Percentiles rank a stretch among this genome's conserved stretches.
Conservation (phyloP, 2,329 filamentous ascomycete species). For the Talaromyces islandicus region DNA sequence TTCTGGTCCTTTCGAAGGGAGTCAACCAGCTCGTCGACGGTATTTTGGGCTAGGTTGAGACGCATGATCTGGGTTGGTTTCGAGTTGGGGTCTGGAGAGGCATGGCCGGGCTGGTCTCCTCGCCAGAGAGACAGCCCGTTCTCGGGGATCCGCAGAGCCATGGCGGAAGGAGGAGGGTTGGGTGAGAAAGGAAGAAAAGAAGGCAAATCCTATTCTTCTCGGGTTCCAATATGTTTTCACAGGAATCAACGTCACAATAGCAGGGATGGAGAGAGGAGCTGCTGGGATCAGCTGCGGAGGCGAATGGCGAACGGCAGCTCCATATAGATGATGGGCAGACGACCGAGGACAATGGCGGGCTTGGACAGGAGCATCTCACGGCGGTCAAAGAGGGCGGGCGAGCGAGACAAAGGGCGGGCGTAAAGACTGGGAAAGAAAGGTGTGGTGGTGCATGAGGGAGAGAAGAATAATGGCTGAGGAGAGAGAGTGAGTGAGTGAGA, state of each 20-base stretch:
- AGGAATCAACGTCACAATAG: conserved; percentile 11
- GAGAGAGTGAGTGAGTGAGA: conserved; percentile 8
- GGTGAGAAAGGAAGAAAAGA: conserved; percentile 5
- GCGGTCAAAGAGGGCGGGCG: background rate
- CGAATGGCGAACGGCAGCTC: conserved; percentile 11
- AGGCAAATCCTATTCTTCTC: background rate
- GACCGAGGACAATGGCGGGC: conserved; percentile 15
- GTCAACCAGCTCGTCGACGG: conserved; percentile 42
- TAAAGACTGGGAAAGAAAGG: conserved; percentile 3
- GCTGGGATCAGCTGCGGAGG: conserved; percentile 12
- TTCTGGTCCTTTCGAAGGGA: conserved; percentile 37
- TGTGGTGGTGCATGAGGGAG: background rate
- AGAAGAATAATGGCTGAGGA: background rate
- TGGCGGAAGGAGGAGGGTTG: conserved; percentile 12
- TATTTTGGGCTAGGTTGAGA: conserved; percentile 38
- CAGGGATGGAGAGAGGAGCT: conserved; percentile 5
- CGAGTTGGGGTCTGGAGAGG: conserved; percentile 19
- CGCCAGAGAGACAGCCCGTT: conserved; percentile 35
- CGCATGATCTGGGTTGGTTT: conserved; percentile 42
- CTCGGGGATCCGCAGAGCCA: conserved; percentile 33
- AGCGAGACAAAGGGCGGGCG: conserved; percentile 9
- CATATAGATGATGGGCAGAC: conserved; percentile 6
- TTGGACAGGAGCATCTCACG: conserved; percentile 1
- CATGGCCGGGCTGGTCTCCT: conserved; percentile 21
- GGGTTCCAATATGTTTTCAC: background rate